phyloP scores from a whole-genome alignment of 2,329 filamentous ascomycete genomes.

The Xylariaceae sp. region DNA sequence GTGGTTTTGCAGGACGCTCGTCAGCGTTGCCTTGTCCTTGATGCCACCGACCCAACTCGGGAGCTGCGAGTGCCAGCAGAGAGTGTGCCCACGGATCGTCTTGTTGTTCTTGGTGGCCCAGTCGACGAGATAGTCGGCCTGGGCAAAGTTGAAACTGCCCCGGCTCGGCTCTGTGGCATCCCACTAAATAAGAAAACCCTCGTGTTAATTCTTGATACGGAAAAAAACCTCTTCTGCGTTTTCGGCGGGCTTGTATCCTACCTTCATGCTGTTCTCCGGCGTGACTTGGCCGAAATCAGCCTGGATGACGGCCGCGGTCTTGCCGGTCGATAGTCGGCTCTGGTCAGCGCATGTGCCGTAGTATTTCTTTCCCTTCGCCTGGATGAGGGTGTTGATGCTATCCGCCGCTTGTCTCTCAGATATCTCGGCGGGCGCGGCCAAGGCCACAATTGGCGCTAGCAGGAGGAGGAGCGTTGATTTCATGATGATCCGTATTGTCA shows the following conservation, averaged over 20 bases:
- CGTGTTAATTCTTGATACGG: neutral
- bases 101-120: constrained; percentile 64
- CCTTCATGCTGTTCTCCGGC: constrained; percentile 65
- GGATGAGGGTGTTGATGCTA: constrained; percentile 63
- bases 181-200: constrained; percentile 62
- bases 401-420: constrained; percentile 49
- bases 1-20: constrained; percentile 64
- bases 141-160: constrained; percentile 61
- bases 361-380: constrained; percentile 70
- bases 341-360: constrained; percentile 66
- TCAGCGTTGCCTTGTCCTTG: constrained; percentile 50
- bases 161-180: constrained; percentile 52
- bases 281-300: constrained; percentile 70
- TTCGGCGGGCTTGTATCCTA: constrained; percentile 1
- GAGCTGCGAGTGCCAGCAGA: constrained; percentile 69
- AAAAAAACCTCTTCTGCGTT: neutral
- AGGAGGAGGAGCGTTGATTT: constrained; percentile 46
- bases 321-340: constrained; percentile 54
- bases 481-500: constrained; percentile 35
- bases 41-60: constrained; percentile 63
- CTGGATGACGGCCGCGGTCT: constrained; percentile 63
- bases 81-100: constrained; percentile 69
- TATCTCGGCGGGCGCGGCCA: constrained; percentile 45
- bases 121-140: constrained; percentile 66
- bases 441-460: constrained; percentile 43